Conservation (phyloP, 345 rosid species). For the Murraya paniculata region DNA sequence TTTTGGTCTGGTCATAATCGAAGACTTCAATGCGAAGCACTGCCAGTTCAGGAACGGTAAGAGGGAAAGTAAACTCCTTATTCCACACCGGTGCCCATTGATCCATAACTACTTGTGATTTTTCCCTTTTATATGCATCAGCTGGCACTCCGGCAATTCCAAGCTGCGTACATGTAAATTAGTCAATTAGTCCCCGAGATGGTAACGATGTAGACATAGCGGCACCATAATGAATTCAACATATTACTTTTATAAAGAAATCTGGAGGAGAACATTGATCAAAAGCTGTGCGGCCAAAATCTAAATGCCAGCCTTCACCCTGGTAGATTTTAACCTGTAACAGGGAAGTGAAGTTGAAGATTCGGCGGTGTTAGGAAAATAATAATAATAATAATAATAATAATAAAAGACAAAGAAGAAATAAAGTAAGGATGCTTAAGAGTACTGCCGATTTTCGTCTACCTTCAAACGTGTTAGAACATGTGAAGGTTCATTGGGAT, state of each 20-base stretch:
- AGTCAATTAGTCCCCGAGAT: not conserved
- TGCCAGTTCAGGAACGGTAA: slow-evolving; percentile 51
- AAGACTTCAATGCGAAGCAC: slow-evolving; percentile 46
- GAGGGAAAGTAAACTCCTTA: slow-evolving; percentile 41
- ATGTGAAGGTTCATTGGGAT: slow-evolving; percentile 39
- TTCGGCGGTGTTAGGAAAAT: not conserved
- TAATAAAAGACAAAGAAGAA: not conserved
- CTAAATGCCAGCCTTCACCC: slow-evolving; percentile 87
- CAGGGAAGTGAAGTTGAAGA: slow-evolving; percentile 2
- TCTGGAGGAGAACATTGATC: slow-evolving; percentile 87
- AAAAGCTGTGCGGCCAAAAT: slow-evolving; percentile 63
- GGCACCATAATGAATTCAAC: not conserved
- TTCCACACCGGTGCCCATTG: slow-evolving; percentile 50
- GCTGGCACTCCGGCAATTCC: slow-evolving; percentile 49
- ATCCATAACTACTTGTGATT: slow-evolving; percentile 31
- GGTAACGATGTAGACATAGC: not conserved
- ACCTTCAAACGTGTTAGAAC: slow-evolving; percentile 60
- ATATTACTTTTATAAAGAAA: slow-evolving; percentile 61
- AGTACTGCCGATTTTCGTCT: not conserved
- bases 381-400: too few relatives aligned
- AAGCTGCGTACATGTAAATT: slow-evolving; percentile 33
- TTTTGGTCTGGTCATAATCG: slow-evolving; percentile 39
- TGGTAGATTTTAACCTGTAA: slow-evolving; percentile 60
- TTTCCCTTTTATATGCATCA: slow-evolving; percentile 19
- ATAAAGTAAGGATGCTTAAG: not conserved